These are phyloP conservation scores for Vitis hybrid DNA, from an alignment of 177 flowering plant species.

Conservation along the genomic window DNA sequence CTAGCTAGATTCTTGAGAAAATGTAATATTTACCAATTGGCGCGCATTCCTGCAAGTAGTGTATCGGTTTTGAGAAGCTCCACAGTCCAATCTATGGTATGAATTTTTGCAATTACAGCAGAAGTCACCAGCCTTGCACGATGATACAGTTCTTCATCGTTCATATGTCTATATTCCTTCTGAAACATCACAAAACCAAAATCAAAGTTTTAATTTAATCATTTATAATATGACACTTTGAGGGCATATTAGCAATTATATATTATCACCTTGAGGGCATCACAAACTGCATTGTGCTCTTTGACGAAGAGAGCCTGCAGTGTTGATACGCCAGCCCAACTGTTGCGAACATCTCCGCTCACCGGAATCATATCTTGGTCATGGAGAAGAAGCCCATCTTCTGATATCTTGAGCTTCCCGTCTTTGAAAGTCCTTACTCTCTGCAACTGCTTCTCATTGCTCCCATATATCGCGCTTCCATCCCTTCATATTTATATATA, in stretches of 20 bases:
- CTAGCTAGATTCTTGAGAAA: too few relatives aligned
- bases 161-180: too few relatives aligned
- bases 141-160: constrained; percentile 43
- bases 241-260: too few relatives aligned
- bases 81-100: constrained; percentile 64
- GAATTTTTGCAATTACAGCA: constrained; percentile 57
- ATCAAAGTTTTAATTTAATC: constrained; percentile 10
- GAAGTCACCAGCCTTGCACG: constrained; percentile 55
- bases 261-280: constrained; percentile 32
- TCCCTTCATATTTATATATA: constrained; percentile 32
- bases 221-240: not conserved
- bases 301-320: constrained; percentile 49
- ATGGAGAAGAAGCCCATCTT: constrained; percentile 45
- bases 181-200: constrained; percentile 13
- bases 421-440: constrained; percentile 50
- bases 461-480: constrained; percentile 55
- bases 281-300: constrained; percentile 52
- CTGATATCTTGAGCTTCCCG: constrained; percentile 47
- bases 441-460: constrained; percentile 24
- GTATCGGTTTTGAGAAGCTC: constrained; percentile 53
- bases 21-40: constrained; percentile 37
- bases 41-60: constrained; percentile 45
- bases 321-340: constrained; percentile 53
- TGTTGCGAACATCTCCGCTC: constrained; percentile 51
- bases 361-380: constrained; percentile 36